Evolutionary conservation across 495 filamentous ascomycete genomes (phyloP).

Genomic region (Talaromyces borbonicus): DNA sequence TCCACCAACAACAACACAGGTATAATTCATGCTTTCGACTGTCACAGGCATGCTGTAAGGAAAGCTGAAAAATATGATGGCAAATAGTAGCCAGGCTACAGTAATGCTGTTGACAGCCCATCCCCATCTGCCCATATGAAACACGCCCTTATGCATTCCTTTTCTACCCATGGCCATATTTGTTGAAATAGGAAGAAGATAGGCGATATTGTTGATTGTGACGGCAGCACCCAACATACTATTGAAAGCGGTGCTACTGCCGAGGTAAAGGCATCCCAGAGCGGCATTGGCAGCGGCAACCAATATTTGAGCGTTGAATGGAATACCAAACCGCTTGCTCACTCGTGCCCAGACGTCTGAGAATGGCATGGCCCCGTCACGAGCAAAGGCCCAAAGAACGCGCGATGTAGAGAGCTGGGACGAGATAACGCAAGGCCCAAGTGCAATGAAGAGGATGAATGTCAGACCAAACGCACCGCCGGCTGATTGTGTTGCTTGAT

Average conservation of each 20-base stretch:
- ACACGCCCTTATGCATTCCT: constrained; percentile 36
- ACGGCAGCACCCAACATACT: constrained; percentile 29
- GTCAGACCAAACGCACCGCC: constrained; percentile 24
- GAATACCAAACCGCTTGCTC: constrained; percentile 15
- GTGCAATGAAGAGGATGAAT: constrained; percentile 17
- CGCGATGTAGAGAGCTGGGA: constrained; percentile 23
- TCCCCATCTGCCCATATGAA: constrained; percentile 18
- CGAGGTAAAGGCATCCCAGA: constrained; percentile 31
- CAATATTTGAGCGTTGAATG: constrained; percentile 53
- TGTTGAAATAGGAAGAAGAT: constrained; percentile 27
- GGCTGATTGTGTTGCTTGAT: constrained; percentile 22
- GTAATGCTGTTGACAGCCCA: constrained; percentile 26
- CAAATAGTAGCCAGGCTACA: constrained; percentile 26
- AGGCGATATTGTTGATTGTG: constrained; percentile 29
- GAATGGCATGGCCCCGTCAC: constrained; percentile 25
- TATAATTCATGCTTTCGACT: constrained; percentile 60
- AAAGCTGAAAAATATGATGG: constrained; percentile 63
- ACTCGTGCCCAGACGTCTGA: constrained; percentile 14
- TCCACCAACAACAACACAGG: constrained; percentile 52
- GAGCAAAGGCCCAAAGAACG: constrained; percentile 35
- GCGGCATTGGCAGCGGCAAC: constrained; percentile 24
- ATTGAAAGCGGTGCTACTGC: constrained; percentile 30
- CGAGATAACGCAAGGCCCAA: constrained; percentile 25
- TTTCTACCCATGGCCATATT: constrained; percentile 17
- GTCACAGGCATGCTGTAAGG: constrained; percentile 48